Evolutionary conservation across 2,329 filamentous ascomycete genomes (phyloP).

Genomic region (Hypoxylon sp.): DNA sequence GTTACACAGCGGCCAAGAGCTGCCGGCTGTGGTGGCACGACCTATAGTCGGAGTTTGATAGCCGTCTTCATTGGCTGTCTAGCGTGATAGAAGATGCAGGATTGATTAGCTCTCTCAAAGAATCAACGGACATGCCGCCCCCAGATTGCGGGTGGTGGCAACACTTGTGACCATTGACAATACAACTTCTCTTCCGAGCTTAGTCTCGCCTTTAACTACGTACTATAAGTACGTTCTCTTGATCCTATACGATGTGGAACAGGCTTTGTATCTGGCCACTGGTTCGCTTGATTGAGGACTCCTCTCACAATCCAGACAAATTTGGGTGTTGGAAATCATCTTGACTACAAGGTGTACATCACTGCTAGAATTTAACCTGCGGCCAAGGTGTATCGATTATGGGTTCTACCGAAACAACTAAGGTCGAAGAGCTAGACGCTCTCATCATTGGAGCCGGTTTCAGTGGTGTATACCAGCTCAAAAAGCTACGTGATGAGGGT

Average conservation of each 20-base stretch:
- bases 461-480: constrained; percentile 54
- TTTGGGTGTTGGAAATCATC: neutral
- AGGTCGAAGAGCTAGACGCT: constrained; percentile 52
- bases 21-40: neutral
- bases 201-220: constrained; percentile 5
- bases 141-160: constrained; percentile 9
- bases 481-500: constrained; percentile 56
- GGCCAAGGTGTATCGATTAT: constrained; percentile 18
- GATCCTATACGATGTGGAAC: neutral
- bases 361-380: neutral
- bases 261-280: neutral
- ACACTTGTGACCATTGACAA: constrained; percentile 1
- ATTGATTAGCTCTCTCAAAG: neutral
- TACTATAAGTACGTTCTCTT: constrained; percentile 16
- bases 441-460: constrained; percentile 60
- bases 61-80: neutral
- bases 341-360: neutral
- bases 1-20: neutral
- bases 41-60: neutral
- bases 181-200: neutral
- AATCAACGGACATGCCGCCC: neutral
- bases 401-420: constrained; percentile 30
- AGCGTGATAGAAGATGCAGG: neutral
- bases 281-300: neutral
- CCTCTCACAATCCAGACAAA: neutral